Base-by-base conservation (phyloP, 2,329 filamentous ascomycete genomes). In the Trichoderma guizhouense region DNA sequence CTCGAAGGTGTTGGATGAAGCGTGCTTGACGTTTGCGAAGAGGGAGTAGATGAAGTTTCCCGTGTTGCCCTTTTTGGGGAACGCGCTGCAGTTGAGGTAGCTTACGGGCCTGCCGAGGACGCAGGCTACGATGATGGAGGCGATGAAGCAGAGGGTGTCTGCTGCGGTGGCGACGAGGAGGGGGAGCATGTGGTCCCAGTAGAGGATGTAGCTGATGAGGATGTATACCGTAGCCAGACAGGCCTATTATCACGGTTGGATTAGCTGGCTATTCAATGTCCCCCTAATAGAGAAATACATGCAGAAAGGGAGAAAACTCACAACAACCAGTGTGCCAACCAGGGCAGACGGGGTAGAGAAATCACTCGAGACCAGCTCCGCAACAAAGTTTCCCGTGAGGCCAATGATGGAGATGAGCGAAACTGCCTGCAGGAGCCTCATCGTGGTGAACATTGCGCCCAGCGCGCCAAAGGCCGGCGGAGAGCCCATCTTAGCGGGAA, bases 171-270 rank as follows among this genome's bases (percentile, higher is more conserved):
- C 39, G 39, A 43, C 39, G 39, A 43, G 39, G 15, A 43, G 39
- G 39, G 39, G 39, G 15, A 43, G 39, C 15, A 43, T 43, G 15
- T 43, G 39, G 4, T 43, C 39, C 39, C 39, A 43, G 39, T 43
- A 43, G 39, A 43, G 92, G 79, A 97, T 94, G 83, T 92, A 92
- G 21, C 92, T 91, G 76, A 97, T 91, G 76, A 88, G 87, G 75
- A 91, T 89, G 86, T 97, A 97, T 73, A 97, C 87, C 6, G 91
- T 88, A 11, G 93, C 91, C 72, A 96, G 90, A 82, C 89, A 92
- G 34, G 93, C 89, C 39, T 67, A 5, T 11, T 36, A 26, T 36
- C 15, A 15, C 11, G 24, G 9, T 15, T 53, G 26, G n/a, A 18
- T 43, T 34, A 14, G 57, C 36, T 14, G 11, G 11, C 32, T 32